Percentiles rank a stretch among this genome's conserved stretches.
Conservation (phyloP, 495 filamentous ascomycete genomes). For the Aspergillus panamensis region DNA sequence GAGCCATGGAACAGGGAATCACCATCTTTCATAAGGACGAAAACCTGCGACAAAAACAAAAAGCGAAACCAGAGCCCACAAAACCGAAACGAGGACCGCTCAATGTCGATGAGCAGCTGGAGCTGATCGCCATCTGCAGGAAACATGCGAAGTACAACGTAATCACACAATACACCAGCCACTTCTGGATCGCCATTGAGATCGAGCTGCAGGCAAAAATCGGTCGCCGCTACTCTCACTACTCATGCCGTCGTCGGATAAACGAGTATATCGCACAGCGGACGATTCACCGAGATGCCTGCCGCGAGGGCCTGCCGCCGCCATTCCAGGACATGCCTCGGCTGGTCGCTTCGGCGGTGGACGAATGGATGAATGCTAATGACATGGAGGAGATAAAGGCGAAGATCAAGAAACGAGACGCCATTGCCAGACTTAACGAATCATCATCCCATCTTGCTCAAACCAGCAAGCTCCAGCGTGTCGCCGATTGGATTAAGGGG, state of each 20-base stretch:
- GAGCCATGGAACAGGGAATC: constrained; percentile 17
- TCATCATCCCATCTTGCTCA: constrained; percentile 4
- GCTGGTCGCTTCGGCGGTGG: constrained; percentile 8
- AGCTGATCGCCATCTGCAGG: constrained; percentile 21
- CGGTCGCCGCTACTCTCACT: constrained; percentile 24
- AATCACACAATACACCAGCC: constrained; percentile 14
- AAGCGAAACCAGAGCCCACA: not conserved
- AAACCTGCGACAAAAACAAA: constrained; percentile 1
- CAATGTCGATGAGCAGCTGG: constrained; percentile 17
- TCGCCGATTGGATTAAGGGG: constrained; percentile 23
- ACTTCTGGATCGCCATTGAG: constrained; percentile 25
- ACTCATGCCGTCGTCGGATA: constrained; percentile 27
- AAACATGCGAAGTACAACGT: constrained; percentile 11
- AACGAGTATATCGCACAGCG: constrained; percentile 15
- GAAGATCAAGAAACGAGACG: constrained; percentile 8
- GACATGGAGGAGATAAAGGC: constrained; percentile 10
- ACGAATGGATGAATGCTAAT: constrained; percentile 15
- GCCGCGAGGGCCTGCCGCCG: constrained; percentile 2
- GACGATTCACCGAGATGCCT: constrained; percentile 6
- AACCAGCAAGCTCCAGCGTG: constrained; percentile 18
- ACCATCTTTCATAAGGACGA: constrained; percentile 16
- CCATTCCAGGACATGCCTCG: constrained; percentile 6
- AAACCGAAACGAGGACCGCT: constrained; percentile 17
- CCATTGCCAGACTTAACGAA: constrained; percentile 6
- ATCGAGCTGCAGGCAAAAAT: constrained; percentile 11